Base-by-base conservation (phyloP, 257 asterid genomes). In the Ophiorrhiza pumila region DNA sequence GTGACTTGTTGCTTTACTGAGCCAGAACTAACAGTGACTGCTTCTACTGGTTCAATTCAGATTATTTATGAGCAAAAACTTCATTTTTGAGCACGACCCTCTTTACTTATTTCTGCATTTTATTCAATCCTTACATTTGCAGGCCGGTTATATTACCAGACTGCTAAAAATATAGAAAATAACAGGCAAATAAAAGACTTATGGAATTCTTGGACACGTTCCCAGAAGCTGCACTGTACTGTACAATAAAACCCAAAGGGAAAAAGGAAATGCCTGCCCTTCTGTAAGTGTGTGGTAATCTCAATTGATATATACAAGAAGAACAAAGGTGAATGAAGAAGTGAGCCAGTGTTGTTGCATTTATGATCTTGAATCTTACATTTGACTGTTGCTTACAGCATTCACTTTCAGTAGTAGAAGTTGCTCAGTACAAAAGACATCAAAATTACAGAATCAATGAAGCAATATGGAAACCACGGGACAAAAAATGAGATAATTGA, bases 381-480 rank as follows among this genome's bases (percentile, higher is more conserved):
- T 65, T 68, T 67, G 53, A 34, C 50, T 80, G 69, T 50, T 76
- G 69, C 55, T 76, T 65, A 65, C 46, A 72, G 71, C 77, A 77
- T 23, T 82, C 71, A 55, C 52, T 65, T 64, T 52, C 55, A 69
- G 79, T 70, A 56, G 69, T 71, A 45, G 60, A 67, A 65, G 71
- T 72, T 76, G 64, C 73, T 77, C 42, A 74, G 69, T 82, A 84
- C 82, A 85, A 79, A 72, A 76, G 81, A 76, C 67, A 69, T 80
- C 81, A 85, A 72, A n/a, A 80, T 80, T 77, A 82, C 93, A 84
- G 76, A 80, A 80, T 76, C 68, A 86, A 89, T 77, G 74, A 83
- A 84, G 58, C 58, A 86, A 83, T 71, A 73, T 59, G 47, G 60
- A 80, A 76, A 67, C 45, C 68, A 65, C 64, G 46, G 71, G 20